Evolutionary conservation across 2,329 filamentous ascomycete species (phyloP).

Genomic region (Claviceps pusilla): DNA sequence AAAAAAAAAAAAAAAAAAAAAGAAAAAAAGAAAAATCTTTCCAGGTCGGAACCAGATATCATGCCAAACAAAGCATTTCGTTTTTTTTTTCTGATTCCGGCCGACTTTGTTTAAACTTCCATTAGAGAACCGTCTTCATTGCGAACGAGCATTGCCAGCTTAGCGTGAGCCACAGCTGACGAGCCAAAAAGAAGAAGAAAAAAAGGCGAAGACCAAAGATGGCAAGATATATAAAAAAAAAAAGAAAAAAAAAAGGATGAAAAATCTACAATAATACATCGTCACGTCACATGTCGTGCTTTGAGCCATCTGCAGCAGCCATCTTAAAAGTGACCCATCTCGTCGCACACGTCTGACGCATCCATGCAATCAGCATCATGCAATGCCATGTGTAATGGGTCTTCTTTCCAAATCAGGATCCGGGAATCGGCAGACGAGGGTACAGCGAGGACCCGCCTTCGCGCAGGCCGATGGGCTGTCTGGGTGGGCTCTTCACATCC

Average conservation of each 20-base stretch:
- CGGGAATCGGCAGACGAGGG: constrained; percentile 24
- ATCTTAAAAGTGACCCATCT: not conserved
- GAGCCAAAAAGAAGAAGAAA: not conserved
- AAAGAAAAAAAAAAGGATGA: not conserved
- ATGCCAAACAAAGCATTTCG: not conserved
- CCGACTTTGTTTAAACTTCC: not conserved
- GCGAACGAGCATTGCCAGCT: not conserved
- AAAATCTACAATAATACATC: not conserved
- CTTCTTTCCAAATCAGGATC: constrained; percentile 1
- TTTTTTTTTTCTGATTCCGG: not conserved
- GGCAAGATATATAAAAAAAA: not conserved
- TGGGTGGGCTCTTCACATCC: constrained; percentile 17
- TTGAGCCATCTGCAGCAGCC: not conserved
- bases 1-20: no score
- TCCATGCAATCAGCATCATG: not conserved
- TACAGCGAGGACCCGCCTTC: constrained; percentile 24
- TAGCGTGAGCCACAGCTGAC: not conserved
- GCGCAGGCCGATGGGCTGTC: constrained; percentile 12
- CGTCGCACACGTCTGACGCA: not conserved
- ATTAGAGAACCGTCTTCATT: not conserved
- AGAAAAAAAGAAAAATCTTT: not conserved
- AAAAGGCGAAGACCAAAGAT: not conserved
- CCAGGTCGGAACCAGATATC: not conserved
- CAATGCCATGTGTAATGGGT: not conserved
- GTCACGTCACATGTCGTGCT: not conserved